Percentiles rank a stretch among this genome's conserved stretches.
phyloP scores from a whole-genome alignment of 805 yeast species.

The Suhomyces canberraensis region DNA sequence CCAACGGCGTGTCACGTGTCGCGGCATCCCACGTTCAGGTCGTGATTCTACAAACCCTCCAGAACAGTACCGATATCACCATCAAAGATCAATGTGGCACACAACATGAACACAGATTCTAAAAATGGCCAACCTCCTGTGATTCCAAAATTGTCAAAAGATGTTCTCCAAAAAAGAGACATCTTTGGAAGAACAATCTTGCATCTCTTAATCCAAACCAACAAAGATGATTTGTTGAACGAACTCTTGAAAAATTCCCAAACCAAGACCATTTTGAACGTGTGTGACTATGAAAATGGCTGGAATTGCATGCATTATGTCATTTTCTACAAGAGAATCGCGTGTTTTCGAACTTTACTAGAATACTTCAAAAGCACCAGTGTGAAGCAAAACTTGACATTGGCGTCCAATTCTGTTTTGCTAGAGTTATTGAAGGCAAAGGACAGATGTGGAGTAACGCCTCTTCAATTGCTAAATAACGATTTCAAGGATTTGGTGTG shows the following conservation, averaged over 20 bases:
- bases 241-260: conserved; percentile 47
- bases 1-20: no score
- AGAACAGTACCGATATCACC: no score
- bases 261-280: conserved; percentile 36
- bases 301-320: conserved; percentile 81
- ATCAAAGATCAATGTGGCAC: neutral
- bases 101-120: neutral
- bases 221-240: conserved; percentile 45
- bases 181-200: conserved; percentile 66
- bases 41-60: no score
- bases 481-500: conserved; percentile 43
- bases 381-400: conserved; percentile 13
- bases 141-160: conserved; percentile 23
- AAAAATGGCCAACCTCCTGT: neutral
- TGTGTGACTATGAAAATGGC: conserved; percentile 68
- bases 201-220: conserved; percentile 53
- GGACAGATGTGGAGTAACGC: conserved; percentile 71
- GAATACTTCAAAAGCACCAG: conserved; percentile 20
- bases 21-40: no score
- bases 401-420: conserved; percentile 19
- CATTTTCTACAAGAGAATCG: conserved; percentile 52
- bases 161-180: conserved; percentile 51
- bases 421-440: conserved; percentile 47
- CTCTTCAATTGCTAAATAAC: conserved; percentile 61
- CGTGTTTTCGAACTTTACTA: conserved; percentile 45